Conservation (phyloP, 306 rosid species). For the Pterocarpus santalinus region DNA sequence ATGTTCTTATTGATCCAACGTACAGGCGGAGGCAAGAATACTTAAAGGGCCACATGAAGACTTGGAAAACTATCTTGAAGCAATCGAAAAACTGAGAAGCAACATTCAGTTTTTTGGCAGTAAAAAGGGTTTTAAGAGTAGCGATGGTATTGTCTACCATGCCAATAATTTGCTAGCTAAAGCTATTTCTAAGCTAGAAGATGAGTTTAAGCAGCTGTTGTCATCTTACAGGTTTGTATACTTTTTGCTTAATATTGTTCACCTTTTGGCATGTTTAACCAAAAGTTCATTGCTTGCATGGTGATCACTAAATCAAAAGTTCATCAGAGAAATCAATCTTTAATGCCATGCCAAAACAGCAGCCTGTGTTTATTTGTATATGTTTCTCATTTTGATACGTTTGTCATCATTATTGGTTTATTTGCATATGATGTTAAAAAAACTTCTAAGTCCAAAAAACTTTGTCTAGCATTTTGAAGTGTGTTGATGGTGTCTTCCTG, state of each 20-base stretch:
- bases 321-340: too few relatives aligned
- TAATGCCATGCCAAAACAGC: too few relatives aligned
- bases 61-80: slow-evolving; percentile 90
- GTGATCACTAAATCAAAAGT: slow-evolving; percentile 1
- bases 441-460: neutral
- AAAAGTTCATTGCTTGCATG: slow-evolving; percentile 28
- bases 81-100: slow-evolving; percentile 85
- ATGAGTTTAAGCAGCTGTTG: slow-evolving; percentile 83
- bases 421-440: neutral
- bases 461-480: slow-evolving; percentile 3
- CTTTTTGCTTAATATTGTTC: slow-evolving; percentile 34
- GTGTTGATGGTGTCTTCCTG: neutral
- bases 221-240: slow-evolving; percentile 80
- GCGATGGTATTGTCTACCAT: slow-evolving; percentile 73
- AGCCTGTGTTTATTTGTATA: too few relatives aligned
- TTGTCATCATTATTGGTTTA: slow-evolving; percentile 18
- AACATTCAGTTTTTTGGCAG: slow-evolving; percentile 81
- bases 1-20: slow-evolving; percentile 36
- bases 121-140: slow-evolving; percentile 75
- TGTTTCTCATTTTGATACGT: neutral
- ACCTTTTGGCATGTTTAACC: slow-evolving; percentile 38
- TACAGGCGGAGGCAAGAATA: slow-evolving; percentile 86
- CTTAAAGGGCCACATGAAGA: slow-evolving; percentile 94
- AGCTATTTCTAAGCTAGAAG: slow-evolving; percentile 95
- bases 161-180: slow-evolving; percentile 80